phyloP scores from a whole-genome alignment of 2,329 filamentous ascomycete species.

The Microsporum ferrugineum region DNA sequence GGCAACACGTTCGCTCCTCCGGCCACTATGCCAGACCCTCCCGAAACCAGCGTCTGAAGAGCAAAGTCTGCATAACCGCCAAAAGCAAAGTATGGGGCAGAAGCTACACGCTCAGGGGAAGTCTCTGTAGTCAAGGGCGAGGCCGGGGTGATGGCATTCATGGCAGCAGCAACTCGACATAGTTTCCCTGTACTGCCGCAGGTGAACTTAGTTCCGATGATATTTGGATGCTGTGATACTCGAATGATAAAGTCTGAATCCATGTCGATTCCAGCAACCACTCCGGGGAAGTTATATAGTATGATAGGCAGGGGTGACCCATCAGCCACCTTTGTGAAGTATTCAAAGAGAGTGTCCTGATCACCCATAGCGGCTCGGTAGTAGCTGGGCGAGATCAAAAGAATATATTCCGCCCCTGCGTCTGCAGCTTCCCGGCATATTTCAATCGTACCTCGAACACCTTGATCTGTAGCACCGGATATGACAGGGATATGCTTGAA shows the following conservation, averaged over 20 bases:
- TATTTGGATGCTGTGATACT: conserved; percentile 69
- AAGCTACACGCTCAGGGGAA: conserved; percentile 22
- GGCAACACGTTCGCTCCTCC: conserved; percentile 61
- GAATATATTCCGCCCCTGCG: conserved; percentile 66
- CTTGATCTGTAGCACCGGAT: conserved; percentile 68
- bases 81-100: conserved; percentile 21
- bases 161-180: conserved; percentile 49
- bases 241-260: conserved; percentile 76
- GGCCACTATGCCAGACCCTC: conserved; percentile 59
- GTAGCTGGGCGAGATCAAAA: conserved; percentile 72
- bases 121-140: background rate
- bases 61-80: conserved; percentile 65
- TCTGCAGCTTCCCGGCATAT: conserved; percentile 54
- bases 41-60: conserved; percentile 56
- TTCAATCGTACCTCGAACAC: conserved; percentile 65
- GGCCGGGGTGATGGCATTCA: background rate
- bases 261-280: conserved; percentile 77
- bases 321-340: conserved; percentile 65
- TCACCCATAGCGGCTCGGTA: conserved; percentile 69
- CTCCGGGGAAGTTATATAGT: conserved; percentile 83
- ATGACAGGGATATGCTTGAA: conserved; percentile 66
- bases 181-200: conserved; percentile 84
- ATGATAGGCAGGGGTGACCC: conserved; percentile 62
- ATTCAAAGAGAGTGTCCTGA: conserved; percentile 53
- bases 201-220: conserved; percentile 82